Evolutionary conservation across 2,329 filamentous ascomycete species (phyloP), one percentile per base, ranked within the genome.

Genomic region (Leptodontidium sp.): DNA sequence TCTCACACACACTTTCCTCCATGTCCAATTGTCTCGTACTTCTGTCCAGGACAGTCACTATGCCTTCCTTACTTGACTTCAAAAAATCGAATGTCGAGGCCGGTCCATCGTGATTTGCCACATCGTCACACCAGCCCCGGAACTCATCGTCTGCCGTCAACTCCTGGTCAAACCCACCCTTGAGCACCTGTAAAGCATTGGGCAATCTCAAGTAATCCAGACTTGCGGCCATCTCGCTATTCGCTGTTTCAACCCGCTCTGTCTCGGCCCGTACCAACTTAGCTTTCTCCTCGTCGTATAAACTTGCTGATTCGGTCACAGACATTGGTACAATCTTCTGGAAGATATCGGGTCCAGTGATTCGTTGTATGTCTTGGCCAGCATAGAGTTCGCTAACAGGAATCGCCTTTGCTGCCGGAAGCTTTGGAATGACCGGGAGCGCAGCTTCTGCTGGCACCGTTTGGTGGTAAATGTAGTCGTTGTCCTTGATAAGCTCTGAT

Each of bases 231-330:
- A 99, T 97, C 80, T 99, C 96, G 65, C 94, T 90, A 75, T 98
- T 97, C 17, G 96, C 95, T 43, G 91, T 90, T 75, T 98, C 95
- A 0, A 97, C 94, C 74, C 93, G 90, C 80, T 99, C 96, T 0
- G 93, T 94, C 81, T 99, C 97, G 2, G 95, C 95, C 67, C 96
- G 89, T 50, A 98, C 90, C 67, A 99, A 82, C 80, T 99, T 98
- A 14, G 96, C 96, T 81, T 99, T 99, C 79, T 99, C 96, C 80
- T 99, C 96, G 72, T 98, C 96, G 79, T 99, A 99, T 75, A 98
- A 82, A 82, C 96, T 98, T 14, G 96, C 96, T 29, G 93, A 97
- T 80, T 99, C 95, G 0, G 96, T 99, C 1, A 99, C 95, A 2
- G 94, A 92, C 83, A 98, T 91, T 0, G 96, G 96, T 1, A 98